These are phyloP conservation scores for Fusarium sp. DNA, from an alignment of 2,329 filamentous ascomycete species.

Conservation along the genomic window DNA sequence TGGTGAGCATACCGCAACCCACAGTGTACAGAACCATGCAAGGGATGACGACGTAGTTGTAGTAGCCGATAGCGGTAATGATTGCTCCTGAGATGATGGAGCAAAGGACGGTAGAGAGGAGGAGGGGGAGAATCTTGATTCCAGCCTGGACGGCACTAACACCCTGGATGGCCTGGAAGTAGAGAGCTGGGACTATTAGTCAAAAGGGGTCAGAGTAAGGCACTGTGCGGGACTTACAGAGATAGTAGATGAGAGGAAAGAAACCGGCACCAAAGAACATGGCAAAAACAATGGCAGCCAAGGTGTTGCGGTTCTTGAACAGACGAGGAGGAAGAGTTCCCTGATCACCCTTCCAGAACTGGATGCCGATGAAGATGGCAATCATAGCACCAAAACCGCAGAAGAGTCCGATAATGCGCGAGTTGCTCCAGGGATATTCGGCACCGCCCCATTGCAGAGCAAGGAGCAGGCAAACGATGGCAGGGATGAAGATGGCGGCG, in stretches of 20 bases:
- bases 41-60: constrained; percentile 57
- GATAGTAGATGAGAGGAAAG: constrained; percentile 67
- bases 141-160: constrained; percentile 66
- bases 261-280: constrained; percentile 65
- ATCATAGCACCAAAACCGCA: constrained; percentile 62
- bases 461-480: constrained; percentile 66
- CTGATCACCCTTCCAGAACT: constrained; percentile 58
- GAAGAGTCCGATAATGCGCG: constrained; percentile 65
- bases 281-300: constrained; percentile 59
- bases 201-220: not conserved
- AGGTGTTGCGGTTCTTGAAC: constrained; percentile 59
- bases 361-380: constrained; percentile 62
- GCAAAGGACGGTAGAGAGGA: constrained; percentile 64
- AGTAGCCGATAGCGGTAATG: constrained; percentile 60
- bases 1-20: constrained; percentile 68
- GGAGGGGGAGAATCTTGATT: constrained; percentile 66
- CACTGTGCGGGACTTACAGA: constrained; percentile 55
- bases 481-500: constrained; percentile 64
- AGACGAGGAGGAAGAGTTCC: constrained; percentile 63
- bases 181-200: constrained; percentile 57
- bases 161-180: constrained; percentile 67
- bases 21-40: constrained; percentile 59
- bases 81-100: constrained; percentile 60
- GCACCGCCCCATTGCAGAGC: constrained; percentile 70
- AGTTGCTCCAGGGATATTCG: constrained; percentile 63